Evolutionary conservation across 192 early-diverging fungal species (phyloP).

Genomic region (Coemansia sp.): DNA sequence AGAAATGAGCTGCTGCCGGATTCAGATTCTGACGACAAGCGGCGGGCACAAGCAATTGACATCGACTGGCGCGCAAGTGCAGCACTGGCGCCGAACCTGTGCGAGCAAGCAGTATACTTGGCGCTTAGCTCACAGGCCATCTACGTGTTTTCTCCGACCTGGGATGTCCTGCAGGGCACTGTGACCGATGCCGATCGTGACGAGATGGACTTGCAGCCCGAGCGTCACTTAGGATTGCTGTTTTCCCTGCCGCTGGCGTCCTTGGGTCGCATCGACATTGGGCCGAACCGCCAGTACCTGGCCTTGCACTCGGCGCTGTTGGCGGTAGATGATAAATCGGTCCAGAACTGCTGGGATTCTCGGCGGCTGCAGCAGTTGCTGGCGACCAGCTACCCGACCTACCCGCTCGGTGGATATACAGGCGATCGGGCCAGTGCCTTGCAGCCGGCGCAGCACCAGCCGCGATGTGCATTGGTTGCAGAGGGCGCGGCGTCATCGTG

Average conservation of each 20-base stretch:
- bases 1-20: background rate
- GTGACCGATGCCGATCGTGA: background rate
- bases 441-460: slow-evolving; percentile 6
- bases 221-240: slow-evolving; percentile 32
- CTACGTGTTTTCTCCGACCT: slow-evolving; percentile 42
- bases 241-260: slow-evolving; percentile 33
- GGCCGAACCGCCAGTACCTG: slow-evolving; percentile 54
- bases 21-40: background rate
- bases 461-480: background rate
- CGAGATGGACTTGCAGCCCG: slow-evolving; percentile 50
- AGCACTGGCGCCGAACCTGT: slow-evolving; percentile 10
- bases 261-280: slow-evolving; percentile 55
- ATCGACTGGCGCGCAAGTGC: slow-evolving; percentile 11
- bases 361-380: slow-evolving; percentile 10
- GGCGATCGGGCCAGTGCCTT: slow-evolving; percentile 4
- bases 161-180: slow-evolving; percentile 16
- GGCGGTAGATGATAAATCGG: background rate
- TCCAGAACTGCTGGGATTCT: background rate
- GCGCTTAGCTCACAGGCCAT: slow-evolving; percentile 52
- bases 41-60: background rate
- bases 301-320: slow-evolving; percentile 45
- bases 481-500: slow-evolving; percentile 31
- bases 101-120: slow-evolving; percentile 50
- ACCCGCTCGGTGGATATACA: slow-evolving; percentile 1
- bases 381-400: slow-evolving; percentile 2